A percentile compares a stretch with the other conserved stretches of the same genome.
Conservation (phyloP, 164 flowering plant genomes). For the Stephania japonica region DNA sequence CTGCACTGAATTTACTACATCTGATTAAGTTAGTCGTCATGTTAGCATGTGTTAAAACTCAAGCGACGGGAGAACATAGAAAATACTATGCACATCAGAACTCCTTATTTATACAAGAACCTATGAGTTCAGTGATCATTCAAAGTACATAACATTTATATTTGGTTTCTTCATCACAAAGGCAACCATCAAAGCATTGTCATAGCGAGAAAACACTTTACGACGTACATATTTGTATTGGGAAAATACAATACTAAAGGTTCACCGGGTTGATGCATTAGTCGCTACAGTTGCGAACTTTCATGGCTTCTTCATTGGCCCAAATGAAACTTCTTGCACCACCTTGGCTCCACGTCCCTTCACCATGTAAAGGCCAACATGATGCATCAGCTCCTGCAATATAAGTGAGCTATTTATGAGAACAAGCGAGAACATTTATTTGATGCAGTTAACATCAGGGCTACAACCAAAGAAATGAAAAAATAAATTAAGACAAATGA, state of each 20-base stretch:
- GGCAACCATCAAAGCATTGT: not conserved
- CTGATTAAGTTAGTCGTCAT: too few relatives aligned
- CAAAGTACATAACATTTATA: not conserved
- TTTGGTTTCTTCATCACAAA: not conserved
- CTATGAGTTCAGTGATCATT: not conserved
- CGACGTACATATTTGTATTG: not conserved
- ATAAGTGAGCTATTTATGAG: not conserved
- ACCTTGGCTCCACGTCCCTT: constrained; percentile 61
- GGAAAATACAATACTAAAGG: not conserved
- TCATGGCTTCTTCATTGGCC: constrained; percentile 13
- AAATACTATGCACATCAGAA: too few relatives aligned
- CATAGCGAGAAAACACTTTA: not conserved
- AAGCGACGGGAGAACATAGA: too few relatives aligned
- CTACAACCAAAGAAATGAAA: not conserved
- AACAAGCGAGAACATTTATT: not conserved
- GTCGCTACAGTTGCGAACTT: not conserved
- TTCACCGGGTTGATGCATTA: not conserved
- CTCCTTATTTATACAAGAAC: too few relatives aligned
- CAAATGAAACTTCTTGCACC: constrained; percentile 36
- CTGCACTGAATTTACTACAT: too few relatives aligned
- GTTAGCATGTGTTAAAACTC: too few relatives aligned
- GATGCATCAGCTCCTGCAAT: constrained; percentile 63
- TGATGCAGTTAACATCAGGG: not conserved
- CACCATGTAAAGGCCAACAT: constrained; percentile 67
- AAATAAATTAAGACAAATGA: not conserved